phyloP scores from a whole-genome alignment of 2,329 filamentous ascomycete genomes.

The Ascochyta pisi region DNA sequence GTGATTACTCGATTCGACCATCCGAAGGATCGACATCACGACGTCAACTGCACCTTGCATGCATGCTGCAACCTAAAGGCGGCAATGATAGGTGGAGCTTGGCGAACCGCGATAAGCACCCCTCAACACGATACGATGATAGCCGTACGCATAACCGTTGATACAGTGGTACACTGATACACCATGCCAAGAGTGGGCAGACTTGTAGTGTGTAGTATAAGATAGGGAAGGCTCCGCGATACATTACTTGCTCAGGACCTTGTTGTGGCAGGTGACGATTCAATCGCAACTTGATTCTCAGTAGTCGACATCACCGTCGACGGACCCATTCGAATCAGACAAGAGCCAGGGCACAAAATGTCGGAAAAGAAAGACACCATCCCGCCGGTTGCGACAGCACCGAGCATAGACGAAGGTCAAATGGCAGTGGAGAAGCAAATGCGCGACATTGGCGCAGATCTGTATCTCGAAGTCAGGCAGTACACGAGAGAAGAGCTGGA shows the following conservation, averaged over 20 bases:
- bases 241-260: not conserved
- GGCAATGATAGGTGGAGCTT: slow-evolving; percentile 25
- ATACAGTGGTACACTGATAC: not conserved
- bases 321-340: not conserved
- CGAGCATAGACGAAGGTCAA: slow-evolving; percentile 39
- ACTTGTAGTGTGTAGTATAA: slow-evolving; percentile 3
- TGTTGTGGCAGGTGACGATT: not conserved
- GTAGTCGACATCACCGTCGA: not conserved
- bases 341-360: slow-evolving; percentile 14
- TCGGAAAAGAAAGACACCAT: slow-evolving; percentile 34
- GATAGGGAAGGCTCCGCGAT: not conserved
- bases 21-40: slow-evolving; percentile 30
- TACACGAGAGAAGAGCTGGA: slow-evolving; percentile 55
- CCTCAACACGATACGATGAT: slow-evolving; percentile 19
- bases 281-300: not conserved
- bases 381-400: slow-evolving; percentile 24
- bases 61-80: not conserved
- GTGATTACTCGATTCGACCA: slow-evolving; percentile 28
- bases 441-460: slow-evolving; percentile 54
- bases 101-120: slow-evolving; percentile 23
- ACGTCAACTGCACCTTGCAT: slow-evolving; percentile 21
- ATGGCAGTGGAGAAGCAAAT: slow-evolving; percentile 44
- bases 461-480: slow-evolving; percentile 55
- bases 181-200: slow-evolving; percentile 12
- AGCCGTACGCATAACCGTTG: slow-evolving; percentile 13